Base-by-base conservation (phyloP, 345 rosid genomes). In the Durio zibethinus region DNA sequence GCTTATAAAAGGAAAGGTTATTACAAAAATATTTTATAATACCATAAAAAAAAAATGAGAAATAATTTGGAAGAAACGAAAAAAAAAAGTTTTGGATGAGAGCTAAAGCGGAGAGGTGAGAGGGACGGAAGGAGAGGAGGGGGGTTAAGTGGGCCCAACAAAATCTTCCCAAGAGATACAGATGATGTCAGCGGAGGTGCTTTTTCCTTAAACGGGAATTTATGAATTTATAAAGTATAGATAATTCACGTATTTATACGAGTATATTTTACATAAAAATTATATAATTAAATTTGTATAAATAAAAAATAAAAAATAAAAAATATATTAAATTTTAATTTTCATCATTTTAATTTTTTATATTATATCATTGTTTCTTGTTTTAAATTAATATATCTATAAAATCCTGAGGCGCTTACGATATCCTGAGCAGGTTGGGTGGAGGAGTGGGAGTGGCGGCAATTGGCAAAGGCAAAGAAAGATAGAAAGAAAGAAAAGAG, bases 141-240 rank as follows among this genome's bases (percentile, higher is more conserved):
- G n/a, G 74, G 8, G 40, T 23, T 64, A 27, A 67, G 27, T 85
- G 90, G 93, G 73, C 85, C 93, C 88, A 78, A 27, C 72, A 73
- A 89, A 89, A 35, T 89, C 88, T 74, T 23, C 80, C n/a, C 7
- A 29, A 80, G 80, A 87, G 93, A 92, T 90, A 82, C 86, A 73
- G 83, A 81, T 85, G 91, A 84, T 84, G 93, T 88, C 77, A 84
- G 82, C 89, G 80, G 64, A 76, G 76, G 64, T 71, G 79, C 53
- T 72, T 40, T 59, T 53, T 78, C 69, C 33, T 20, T 33, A 12
- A 53, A 53, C 80, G 80, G n/a, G n/a, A n/a, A n/a, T n/a, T n/a
- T n/a, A n/a, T n/a, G n/a, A n/a, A n/a, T n/a, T n/a, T n/a, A n/a
- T n/a, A n/a, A n/a, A n/a, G n/a, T n/a, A n/a, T n/a, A n/a, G n/a